Base-by-base conservation (phyloP, 2,329 filamentous ascomycete genomes). In the Talaromyces sp. region DNA sequence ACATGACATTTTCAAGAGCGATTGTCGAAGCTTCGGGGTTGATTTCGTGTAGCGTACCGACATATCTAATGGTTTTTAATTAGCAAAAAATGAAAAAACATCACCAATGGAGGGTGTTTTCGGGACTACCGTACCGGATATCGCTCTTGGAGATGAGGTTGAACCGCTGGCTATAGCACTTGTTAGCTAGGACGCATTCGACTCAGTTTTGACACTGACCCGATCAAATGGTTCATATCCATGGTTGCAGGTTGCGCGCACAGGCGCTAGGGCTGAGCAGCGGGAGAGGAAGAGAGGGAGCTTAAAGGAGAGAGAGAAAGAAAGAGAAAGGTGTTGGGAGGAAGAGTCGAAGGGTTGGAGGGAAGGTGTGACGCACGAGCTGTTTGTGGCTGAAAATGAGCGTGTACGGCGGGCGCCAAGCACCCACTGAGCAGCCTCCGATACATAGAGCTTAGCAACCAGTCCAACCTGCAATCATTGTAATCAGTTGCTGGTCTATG, bases 21-120 rank as follows among this genome's bases (percentile, higher is more conserved):
- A 99, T 96, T 66, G 95, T 98, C 53, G 93, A 96, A 69, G 91
- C 90, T 77, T 96, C 93, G 64, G 93, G 96, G 78, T 97, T 97
- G 84, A 99, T 99, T 77, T 97, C 91, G 80, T 97, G 92, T 57
- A 99, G 87, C 58, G 90, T 93, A 68, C 95, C 95, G 72, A 96
- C 91, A 81, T 98, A 98, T 78, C 93, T 97, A 71, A 14, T 14
- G 32, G 9, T 6, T 35, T 35, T 17, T 17, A 3, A 35, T 35
- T 13, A 35, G 32, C 32, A 13, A 35, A 35, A 4, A 27, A 26
- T n/a, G 13, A 41, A 46, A 3, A 54, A 41, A 41, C 10, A 43
- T 21, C 35, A 26, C 17, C 32, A 31, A 24, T 24, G 21, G 21
- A 26, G 29, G 29, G n/a, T 53, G 4, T 31, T 49, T 4, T 31